phyloP scores from a whole-genome alignment of 208 protist genomes.

The Endotrypanum monterogeii region DNA sequence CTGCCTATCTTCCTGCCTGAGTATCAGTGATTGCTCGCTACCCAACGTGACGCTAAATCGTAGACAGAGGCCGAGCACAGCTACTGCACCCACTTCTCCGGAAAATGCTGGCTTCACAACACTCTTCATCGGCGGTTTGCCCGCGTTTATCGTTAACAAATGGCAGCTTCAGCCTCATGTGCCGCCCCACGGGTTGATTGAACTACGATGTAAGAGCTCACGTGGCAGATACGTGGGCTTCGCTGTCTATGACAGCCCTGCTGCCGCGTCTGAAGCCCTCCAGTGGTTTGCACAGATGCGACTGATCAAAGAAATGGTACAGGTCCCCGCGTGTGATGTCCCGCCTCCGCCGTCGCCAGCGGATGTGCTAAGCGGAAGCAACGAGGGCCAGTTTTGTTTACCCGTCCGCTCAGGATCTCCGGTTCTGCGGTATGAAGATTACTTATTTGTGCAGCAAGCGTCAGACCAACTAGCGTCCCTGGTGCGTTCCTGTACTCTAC shows the following conservation, averaged over 20 bases:
- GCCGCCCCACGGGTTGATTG: slow-evolving; percentile 44
- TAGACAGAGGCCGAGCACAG: background rate
- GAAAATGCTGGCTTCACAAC: slow-evolving; percentile 12
- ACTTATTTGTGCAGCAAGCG: slow-evolving; percentile 5
- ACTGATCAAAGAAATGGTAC: slow-evolving; percentile 28
- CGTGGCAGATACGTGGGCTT: slow-evolving; percentile 55
- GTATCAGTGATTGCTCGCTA: background rate
- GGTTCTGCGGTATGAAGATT: slow-evolving; percentile 42
- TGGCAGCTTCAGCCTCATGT: slow-evolving; percentile 46
- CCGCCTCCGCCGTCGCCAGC: background rate
- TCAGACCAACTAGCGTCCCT: slow-evolving; percentile 26
- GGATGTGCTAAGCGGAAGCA: background rate
- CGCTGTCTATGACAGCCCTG: slow-evolving; percentile 48
- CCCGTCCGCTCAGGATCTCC: background rate
- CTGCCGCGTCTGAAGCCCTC: slow-evolving; percentile 37
- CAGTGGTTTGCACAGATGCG: slow-evolving; percentile 48
- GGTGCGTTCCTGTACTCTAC: slow-evolving; percentile 37
- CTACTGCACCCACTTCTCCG: background rate
- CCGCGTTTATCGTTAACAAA: slow-evolving; percentile 42
- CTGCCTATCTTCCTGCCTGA: background rate
- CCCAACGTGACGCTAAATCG: background rate
- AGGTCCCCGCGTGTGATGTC: slow-evolving; percentile 5
- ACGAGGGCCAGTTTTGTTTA: background rate
- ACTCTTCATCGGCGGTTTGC: slow-evolving; percentile 61
- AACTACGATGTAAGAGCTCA: slow-evolving; percentile 50